Percentiles rank a stretch among this genome's conserved stretches.
Evolutionary conservation across 169 alveolate species (phyloP).

Genomic region (Plasmodium cynomolgi): DNA sequence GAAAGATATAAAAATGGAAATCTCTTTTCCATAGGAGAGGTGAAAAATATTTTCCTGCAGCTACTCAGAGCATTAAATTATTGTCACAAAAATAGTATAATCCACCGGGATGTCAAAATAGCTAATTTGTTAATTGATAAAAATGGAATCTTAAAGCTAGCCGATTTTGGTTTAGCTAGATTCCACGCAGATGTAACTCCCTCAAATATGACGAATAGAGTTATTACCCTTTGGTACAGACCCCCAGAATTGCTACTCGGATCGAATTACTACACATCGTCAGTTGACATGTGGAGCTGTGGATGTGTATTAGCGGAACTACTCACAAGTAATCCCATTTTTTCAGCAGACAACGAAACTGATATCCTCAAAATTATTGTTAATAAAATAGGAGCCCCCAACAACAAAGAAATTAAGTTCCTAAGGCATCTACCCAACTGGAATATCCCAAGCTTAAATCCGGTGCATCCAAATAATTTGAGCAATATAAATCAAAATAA

Average conservation of each 20-base stretch:
- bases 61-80: constrained; percentile 88
- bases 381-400: constrained; percentile 81
- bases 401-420: constrained; percentile 76
- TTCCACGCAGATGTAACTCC: constrained; percentile 79
- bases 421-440: constrained; percentile 80
- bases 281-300: constrained; percentile 97
- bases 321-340: constrained; percentile 90
- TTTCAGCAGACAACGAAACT: constrained; percentile 92
- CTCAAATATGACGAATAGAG: constrained; percentile 93
- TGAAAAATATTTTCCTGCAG: constrained; percentile 87
- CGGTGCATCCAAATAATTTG: constrained; percentile 80
- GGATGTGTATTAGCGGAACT: constrained; percentile 96
- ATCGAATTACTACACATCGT: constrained; percentile 87
- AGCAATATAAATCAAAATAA: constrained; percentile 70
- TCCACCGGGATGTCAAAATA: constrained; percentile 92
- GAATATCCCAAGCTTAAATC: constrained; percentile 78
- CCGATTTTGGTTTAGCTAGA: constrained; percentile 97
- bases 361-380: constrained; percentile 87
- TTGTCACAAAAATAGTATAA: constrained; percentile 89
- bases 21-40: constrained; percentile 86
- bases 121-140: constrained; percentile 93
- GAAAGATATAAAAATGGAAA: constrained; percentile 77
- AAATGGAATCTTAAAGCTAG: constrained; percentile 94
- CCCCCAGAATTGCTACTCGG: constrained; percentile 98
- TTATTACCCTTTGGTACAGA: constrained; percentile 97